Base-by-base conservation (phyloP, 495 filamentous ascomycete genomes). In the Aspergillus egyptiacus region DNA sequence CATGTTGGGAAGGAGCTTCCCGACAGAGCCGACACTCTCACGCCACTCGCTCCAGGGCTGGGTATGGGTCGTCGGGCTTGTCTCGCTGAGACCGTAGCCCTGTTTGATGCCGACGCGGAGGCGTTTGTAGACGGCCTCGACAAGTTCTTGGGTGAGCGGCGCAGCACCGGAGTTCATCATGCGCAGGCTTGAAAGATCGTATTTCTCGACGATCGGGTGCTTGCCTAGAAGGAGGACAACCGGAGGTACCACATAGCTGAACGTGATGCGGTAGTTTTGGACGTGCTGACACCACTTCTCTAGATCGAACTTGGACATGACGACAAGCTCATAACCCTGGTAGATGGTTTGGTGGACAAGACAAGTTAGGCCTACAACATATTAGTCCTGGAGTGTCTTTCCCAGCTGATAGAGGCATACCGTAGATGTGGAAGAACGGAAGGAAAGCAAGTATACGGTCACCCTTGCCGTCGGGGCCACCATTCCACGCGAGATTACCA, bases 401-500 rank as follows among this genome's bases (percentile, higher is more conserved):
- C 11, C 6, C 1, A 19, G 34, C 2, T 5, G 28, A 17, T 13
- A 31, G 37, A 10, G 31, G 36, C 71, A 27, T 62, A 78, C 86
- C 87, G 57, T 96, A 97, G 51, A 96, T 93, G 65, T 97, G 91
- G 68, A 90, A 96, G 62, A 98, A 96, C 0, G 93, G 93, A 32
- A 96, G 68, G 49, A 96, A 84, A 2, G 84, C 89, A 32, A 96
- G 58, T 15, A 93, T 62, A 15, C 72, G 79, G 58, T 94, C 88
- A 1, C 85, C 83, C 33, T 79, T 67, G 0, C 79, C 80, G 61
- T 83, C 79, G 13, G 61, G 50, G 2, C 83, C 80, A 6, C 78
- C 80, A 35, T 82, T 67, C 65, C 80, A 81, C 2, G 60, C 71
- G 49, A 89, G 60, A 35, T 85, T 72, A 1, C 67, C 68, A 1